Evolutionary conservation across 2,329 filamentous ascomycete genomes (phyloP).

Genomic region (Waltergamsia citrina): DNA sequence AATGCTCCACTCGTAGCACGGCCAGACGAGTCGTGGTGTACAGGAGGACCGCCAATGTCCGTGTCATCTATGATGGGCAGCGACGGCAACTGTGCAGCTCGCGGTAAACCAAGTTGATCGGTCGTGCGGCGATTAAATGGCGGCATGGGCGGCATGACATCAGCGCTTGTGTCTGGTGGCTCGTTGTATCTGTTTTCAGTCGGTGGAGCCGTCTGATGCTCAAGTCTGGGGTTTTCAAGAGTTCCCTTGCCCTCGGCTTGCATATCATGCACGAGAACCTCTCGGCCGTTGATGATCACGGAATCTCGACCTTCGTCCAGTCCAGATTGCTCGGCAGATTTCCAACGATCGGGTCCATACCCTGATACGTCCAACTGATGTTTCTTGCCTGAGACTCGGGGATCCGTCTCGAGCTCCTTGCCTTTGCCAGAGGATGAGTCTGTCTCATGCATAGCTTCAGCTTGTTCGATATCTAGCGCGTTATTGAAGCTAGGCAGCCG

Average conservation of each 20-base stretch:
- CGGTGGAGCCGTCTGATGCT: conserved; percentile 11
- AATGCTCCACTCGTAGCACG: conserved; percentile 33
- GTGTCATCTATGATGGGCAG: conserved; percentile 66
- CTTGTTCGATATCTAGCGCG: conserved; percentile 35
- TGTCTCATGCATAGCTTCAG: conserved; percentile 36
- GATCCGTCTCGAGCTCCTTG: conserved; percentile 12
- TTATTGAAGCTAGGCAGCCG: conserved; percentile 59
- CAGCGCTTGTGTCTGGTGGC: conserved; percentile 24
- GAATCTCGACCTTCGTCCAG: conserved; percentile 61
- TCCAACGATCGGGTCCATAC: conserved; percentile 68
- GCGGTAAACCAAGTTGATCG: conserved; percentile 57
- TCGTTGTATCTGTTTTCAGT: conserved; percentile 22
- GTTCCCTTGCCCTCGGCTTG: conserved; percentile 56
- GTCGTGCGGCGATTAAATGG: conserved; percentile 50
- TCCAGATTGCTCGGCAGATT: conserved; percentile 50
- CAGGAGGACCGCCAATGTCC: conserved; percentile 70
- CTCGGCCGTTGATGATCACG: conserved; percentile 54
- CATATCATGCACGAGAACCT: conserved; percentile 59
- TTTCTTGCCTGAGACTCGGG: conserved; percentile 44
- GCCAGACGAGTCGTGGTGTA: conserved; percentile 41
- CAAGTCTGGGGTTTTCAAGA: conserved; percentile 30
- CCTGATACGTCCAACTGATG: conserved; percentile 73
- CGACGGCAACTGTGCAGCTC: conserved; percentile 59
- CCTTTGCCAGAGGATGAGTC: conserved; percentile 8
- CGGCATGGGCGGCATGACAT: conserved; percentile 49